phyloP scores from a whole-genome alignment of 768 basidiomycete species.

The Serendipita indica region DNA sequence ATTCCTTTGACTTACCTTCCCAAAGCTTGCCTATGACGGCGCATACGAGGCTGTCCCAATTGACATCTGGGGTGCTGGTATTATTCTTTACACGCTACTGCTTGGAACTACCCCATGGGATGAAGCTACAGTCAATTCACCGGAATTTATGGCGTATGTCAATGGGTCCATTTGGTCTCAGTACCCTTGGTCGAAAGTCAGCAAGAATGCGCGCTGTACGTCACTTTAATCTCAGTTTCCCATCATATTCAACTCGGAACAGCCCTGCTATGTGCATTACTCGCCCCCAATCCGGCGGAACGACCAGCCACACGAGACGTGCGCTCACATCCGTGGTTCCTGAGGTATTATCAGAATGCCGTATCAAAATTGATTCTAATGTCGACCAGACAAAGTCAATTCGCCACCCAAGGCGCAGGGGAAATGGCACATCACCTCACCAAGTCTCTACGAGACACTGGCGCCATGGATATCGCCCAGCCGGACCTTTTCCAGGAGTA shows the following conservation, averaged over 20 bases:
- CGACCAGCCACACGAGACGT: constrained; percentile 51
- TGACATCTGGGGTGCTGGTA: constrained; percentile 91
- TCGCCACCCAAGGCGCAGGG: constrained; percentile 35
- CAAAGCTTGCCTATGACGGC: constrained; percentile 45
- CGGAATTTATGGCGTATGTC: constrained; percentile 66
- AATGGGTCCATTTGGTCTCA: constrained; percentile 58
- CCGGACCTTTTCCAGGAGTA: constrained; percentile 34
- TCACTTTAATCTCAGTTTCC: constrained; percentile 12
- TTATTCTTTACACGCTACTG: constrained; percentile 83
- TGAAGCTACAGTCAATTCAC: constrained; percentile 59
- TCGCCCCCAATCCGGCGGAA: constrained; percentile 52
- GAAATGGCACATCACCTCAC: constrained; percentile 59
- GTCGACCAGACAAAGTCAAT: constrained; percentile 47
- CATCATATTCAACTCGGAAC: constrained; percentile 17
- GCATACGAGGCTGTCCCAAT: constrained; percentile 85
- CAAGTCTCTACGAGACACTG: constrained; percentile 45
- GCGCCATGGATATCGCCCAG: constrained; percentile 60
- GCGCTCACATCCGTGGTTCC: constrained; percentile 55
- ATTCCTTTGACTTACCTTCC: neutral
- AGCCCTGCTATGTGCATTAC: constrained; percentile 66
- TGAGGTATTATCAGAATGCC: constrained; percentile 31
- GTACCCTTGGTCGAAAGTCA: constrained; percentile 65
- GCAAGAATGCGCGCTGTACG: constrained; percentile 45
- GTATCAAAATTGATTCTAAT: constrained; percentile 9
- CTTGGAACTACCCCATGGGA: constrained; percentile 98